These are phyloP conservation scores for Colletotrichum sidae DNA, from an alignment of 2,329 filamentous ascomycete species.

Conservation along the genomic window DNA sequence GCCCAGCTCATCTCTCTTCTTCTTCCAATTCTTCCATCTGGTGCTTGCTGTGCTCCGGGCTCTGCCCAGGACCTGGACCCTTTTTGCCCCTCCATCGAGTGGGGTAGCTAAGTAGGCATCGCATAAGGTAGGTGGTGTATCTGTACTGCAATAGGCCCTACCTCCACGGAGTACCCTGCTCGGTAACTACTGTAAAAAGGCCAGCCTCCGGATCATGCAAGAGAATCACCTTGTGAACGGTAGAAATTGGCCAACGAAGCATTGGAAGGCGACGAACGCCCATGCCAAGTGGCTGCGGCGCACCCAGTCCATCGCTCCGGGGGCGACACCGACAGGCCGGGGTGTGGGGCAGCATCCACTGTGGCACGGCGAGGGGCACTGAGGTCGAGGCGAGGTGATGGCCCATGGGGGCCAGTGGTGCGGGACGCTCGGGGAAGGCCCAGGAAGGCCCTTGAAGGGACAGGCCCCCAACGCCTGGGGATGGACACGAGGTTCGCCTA, in stretches of 20 bases:
- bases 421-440: constrained; percentile 25
- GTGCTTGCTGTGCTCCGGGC: constrained; percentile 16
- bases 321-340: constrained; percentile 26
- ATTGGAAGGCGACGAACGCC: no score
- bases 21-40: constrained; percentile 17
- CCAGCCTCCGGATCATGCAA: constrained; percentile 17
- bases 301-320: constrained; percentile 21
- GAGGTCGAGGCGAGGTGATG: no score
- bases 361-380: neutral
- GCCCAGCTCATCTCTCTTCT: neutral
- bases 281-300: no score
- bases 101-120: constrained; percentile 20
- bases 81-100: constrained; percentile 34
- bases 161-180: constrained; percentile 17
- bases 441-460: constrained; percentile 22
- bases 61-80: constrained; percentile 33
- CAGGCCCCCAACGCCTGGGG: constrained; percentile 8
- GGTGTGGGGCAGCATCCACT: constrained; percentile 21
- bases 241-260: neutral
- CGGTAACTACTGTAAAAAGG: neutral
- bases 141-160: no score
- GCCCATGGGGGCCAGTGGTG: constrained; percentile 3
- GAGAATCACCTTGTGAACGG: constrained; percentile 20
- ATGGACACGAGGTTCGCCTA: no score
- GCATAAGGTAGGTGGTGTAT: no score